These are phyloP conservation scores for Phylloporus rhodoxanthus DNA, from an alignment of 768 basidiomycete species.

Conservation along the genomic window DNA sequence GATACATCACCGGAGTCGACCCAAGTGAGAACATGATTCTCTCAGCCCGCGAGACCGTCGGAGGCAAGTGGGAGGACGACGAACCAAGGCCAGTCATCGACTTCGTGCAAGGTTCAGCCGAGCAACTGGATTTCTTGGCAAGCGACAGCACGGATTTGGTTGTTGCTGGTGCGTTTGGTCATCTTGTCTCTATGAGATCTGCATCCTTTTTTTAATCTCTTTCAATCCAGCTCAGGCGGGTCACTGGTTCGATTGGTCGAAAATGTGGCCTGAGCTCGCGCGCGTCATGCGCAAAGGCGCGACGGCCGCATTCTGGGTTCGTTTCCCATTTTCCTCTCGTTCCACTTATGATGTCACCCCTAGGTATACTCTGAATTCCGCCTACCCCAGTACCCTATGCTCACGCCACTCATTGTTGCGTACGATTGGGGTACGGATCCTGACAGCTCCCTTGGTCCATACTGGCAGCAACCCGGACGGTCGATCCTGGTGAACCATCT, in stretches of 20 bases:
- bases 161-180: not conserved
- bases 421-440: not conserved
- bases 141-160: not conserved
- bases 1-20: slow-evolving; percentile 64
- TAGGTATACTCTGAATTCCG: not conserved
- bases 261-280: slow-evolving; percentile 1
- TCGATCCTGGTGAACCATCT: not conserved
- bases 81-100: not conserved
- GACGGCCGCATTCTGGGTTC: not conserved
- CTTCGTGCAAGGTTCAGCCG: not conserved
- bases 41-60: slow-evolving; percentile 35
- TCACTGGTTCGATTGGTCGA: slow-evolving; percentile 5
- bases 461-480: not conserved
- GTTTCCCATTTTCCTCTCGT: not conserved
- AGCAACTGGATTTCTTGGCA: not conserved
- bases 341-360: not conserved
- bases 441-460: not conserved
- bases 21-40: slow-evolving; percentile 68
- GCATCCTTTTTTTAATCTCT: not conserved
- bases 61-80: not conserved
- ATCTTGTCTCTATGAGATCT: not conserved
- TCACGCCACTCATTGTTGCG: not conserved
- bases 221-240: not conserved
- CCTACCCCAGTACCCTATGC: not conserved
- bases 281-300: not conserved